Percentiles rank a stretch among this genome's conserved stretches.
Evolutionary conservation across 352 stramenopile species (phyloP).

Genomic region (Phytophthora megakarya): DNA sequence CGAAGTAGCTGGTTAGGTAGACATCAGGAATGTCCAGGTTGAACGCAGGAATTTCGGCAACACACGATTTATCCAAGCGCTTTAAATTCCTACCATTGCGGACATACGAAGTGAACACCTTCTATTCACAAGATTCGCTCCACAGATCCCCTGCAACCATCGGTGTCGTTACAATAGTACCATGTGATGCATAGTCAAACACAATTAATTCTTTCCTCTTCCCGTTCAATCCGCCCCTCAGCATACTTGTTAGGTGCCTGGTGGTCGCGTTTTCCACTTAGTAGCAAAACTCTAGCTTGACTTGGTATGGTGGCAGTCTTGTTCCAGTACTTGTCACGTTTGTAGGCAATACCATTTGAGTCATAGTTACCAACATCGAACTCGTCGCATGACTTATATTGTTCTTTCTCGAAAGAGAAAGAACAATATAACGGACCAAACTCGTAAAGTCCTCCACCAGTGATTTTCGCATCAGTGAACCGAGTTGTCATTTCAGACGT

Average conservation of each 20-base stretch:
- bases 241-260: too few species aligned
- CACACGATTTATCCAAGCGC: conserved; percentile 52
- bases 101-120: conserved; percentile 53
- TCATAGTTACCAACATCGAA: not conserved
- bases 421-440: conserved; percentile 13
- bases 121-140: conserved; percentile 48
- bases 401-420: conserved; percentile 10
- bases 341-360: too few species aligned
- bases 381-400: not conserved
- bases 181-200: conserved; percentile 52
- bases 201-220: conserved; percentile 45
- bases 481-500: conserved; percentile 17
- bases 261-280: too few species aligned
- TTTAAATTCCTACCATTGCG: conserved; percentile 35
- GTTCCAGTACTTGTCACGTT: too few species aligned
- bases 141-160: conserved; percentile 22
- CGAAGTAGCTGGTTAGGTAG: conserved; percentile 26
- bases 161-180: conserved; percentile 38
- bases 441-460: conserved; percentile 3
- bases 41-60: conserved; percentile 38
- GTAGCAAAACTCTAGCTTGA: too few species aligned
- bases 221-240: not conserved
- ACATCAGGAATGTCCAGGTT: conserved; percentile 19
- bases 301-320: too few species aligned
- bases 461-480: conserved; percentile 31